phyloP scores from a whole-genome alignment of 768 basidiomycete species.

The Boletus coccyginus region DNA sequence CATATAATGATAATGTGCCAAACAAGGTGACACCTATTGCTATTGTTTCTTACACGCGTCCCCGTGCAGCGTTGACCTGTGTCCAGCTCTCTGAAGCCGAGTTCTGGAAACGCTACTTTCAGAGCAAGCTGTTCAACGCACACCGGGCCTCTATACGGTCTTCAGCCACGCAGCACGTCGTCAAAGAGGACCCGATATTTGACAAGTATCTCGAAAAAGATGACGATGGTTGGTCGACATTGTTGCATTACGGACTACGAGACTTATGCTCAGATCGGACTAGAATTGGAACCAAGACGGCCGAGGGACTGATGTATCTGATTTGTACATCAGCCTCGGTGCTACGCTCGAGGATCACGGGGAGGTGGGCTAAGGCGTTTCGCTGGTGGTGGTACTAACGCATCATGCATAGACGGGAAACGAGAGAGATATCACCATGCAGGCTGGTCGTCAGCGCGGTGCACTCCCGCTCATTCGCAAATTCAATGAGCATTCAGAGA shows the following conservation, averaged over 20 bases:
- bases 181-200: conserved; percentile 90
- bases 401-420: conserved; percentile 68
- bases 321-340: conserved; percentile 79
- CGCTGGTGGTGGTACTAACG: not conserved
- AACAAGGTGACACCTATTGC: conserved; percentile 71
- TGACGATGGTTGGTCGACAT: conserved; percentile 70
- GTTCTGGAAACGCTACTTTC: conserved; percentile 98
- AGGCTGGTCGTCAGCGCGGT: conserved; percentile 83
- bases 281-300: conserved; percentile 78
- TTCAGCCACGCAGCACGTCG: conserved; percentile 77
- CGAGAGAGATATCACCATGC: conserved; percentile 91
- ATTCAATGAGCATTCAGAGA: conserved; percentile 42
- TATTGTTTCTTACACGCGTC: not conserved
- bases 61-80: not conserved
- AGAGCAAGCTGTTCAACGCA: conserved; percentile 91
- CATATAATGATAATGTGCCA: conserved; percentile 92
- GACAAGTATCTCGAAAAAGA: conserved; percentile 96
- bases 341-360: conserved; percentile 91
- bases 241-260: not conserved
- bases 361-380: conserved; percentile 49
- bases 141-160: conserved; percentile 92
- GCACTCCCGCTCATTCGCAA: conserved; percentile 70
- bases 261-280: not conserved
- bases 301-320: conserved; percentile 62
- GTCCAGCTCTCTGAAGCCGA: conserved; percentile 80